A percentile compares a stretch with the other conserved stretches of the same genome.
These are phyloP conservation scores for Thuidium tamariscinum DNA, from an alignment of 225 moss, liverwort and hornwort genomes.

Conservation along the genomic window DNA sequence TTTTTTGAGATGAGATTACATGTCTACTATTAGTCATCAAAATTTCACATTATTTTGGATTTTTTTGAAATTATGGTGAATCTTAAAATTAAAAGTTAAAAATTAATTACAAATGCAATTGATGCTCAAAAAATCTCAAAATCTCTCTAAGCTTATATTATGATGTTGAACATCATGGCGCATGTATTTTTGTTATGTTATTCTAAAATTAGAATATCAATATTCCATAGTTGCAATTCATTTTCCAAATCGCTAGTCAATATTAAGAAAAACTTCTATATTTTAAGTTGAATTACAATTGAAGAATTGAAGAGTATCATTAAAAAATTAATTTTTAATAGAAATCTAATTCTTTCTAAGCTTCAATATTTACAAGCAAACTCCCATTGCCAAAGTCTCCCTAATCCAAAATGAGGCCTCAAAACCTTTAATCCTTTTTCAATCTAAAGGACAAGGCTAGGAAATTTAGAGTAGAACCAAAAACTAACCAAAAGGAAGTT, in stretches of 20 bases:
- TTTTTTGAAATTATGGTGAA: too few relatives aligned
- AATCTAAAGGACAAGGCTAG: background rate
- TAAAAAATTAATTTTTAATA: background rate
- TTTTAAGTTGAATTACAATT: background rate
- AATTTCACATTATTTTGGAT: too few relatives aligned
- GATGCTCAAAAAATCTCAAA: too few relatives aligned
- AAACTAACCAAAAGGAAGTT: background rate
- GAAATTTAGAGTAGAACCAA: background rate
- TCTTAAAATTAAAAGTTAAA: too few relatives aligned
- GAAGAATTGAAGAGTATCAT: background rate
- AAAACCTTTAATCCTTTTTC: background rate
- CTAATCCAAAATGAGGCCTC: fast-evolving
- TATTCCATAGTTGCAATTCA: background rate
- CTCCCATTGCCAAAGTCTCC: background rate
- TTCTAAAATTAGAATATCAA: background rate
- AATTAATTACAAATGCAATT: too few relatives aligned
- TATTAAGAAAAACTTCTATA: background rate
- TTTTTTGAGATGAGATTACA: too few relatives aligned
- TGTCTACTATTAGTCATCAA: too few relatives aligned
- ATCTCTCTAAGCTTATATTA: too few relatives aligned
- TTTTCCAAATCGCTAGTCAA: background rate
- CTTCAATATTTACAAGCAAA: fast-evolving
- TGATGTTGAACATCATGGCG: too few relatives aligned
- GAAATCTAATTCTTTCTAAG: background rate
- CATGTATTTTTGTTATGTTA: too few relatives aligned